These are phyloP conservation scores for Lachancea kluyveri DNA, from an alignment of 805 yeast genomes.

Conservation along the genomic window DNA sequence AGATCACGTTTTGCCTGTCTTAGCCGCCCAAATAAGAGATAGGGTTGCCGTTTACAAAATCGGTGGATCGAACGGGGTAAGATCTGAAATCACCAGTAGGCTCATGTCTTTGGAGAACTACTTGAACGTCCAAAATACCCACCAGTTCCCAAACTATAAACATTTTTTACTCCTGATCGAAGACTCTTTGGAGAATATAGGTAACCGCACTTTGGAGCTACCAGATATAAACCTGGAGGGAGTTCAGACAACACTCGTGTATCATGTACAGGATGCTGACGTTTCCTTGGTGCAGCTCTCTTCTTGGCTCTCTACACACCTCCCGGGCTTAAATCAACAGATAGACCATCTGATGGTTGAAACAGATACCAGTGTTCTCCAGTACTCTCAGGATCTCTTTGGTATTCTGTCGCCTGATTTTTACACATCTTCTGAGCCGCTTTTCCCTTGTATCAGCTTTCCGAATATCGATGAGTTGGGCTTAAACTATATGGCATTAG, in stretches of 20 bases:
- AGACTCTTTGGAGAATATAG: not conserved
- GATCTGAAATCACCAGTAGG: not conserved
- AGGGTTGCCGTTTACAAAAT: slow-evolving; percentile 1
- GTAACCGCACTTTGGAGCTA: not conserved
- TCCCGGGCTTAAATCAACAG: not conserved
- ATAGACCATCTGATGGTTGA: slow-evolving; percentile 1
- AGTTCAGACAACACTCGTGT: slow-evolving; percentile 1
- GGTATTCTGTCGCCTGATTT: slow-evolving; percentile 1
- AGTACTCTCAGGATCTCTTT: not conserved
- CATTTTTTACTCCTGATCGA: slow-evolving; percentile 1
- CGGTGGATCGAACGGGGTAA: not conserved
- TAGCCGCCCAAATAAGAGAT: not conserved
- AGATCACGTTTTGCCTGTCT: not conserved
- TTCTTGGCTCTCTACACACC: not conserved
- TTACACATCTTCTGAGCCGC: not conserved
- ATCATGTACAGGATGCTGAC: not conserved
- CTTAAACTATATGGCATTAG: no score
- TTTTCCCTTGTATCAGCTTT: slow-evolving; percentile 1
- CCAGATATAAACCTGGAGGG: no score
- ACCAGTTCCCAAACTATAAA: no score
- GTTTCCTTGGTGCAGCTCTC: not conserved
- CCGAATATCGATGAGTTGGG: no score
- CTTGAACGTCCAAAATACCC: not conserved
- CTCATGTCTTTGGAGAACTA: no score
- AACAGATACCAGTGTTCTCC: not conserved